Percentiles rank a stretch among this genome's conserved stretches.
These are phyloP conservation scores for Phytophthora cryptogea DNA, from an alignment of 352 stramenopile genomes.

Conservation along the genomic window DNA sequence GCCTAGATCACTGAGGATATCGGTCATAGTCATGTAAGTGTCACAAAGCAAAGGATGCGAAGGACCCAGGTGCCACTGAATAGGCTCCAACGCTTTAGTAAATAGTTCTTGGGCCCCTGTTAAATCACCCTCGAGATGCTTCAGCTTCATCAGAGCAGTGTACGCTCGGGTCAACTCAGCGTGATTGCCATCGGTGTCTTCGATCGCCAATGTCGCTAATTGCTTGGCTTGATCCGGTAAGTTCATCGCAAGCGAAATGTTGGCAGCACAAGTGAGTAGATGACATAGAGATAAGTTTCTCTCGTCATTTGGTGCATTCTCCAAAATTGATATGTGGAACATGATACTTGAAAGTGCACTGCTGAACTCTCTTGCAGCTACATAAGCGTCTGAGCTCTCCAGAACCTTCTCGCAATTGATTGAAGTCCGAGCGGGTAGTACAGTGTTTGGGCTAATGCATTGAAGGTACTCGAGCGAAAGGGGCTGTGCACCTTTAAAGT, in stretches of 20 bases:
- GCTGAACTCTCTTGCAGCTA: constrained; percentile 27
- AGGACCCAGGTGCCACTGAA: constrained; percentile 48
- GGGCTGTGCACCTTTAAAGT: constrained; percentile 37
- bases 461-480: constrained; percentile 31
- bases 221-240: constrained; percentile 27
- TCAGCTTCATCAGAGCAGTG: constrained; percentile 42
- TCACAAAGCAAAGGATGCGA: constrained; percentile 46
- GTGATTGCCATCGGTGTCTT: constrained; percentile 38
- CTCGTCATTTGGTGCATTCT: constrained; percentile 34
- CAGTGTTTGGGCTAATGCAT: constrained; percentile 22
- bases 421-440: constrained; percentile 31
- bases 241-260: constrained; percentile 42
- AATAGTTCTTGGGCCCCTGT: constrained; percentile 26
- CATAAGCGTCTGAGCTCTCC: constrained; percentile 22
- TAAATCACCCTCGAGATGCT: constrained; percentile 28
- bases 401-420: constrained; percentile 32
- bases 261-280: constrained; percentile 43
- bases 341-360: constrained; percentile 42
- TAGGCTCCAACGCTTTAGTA: constrained; percentile 31
- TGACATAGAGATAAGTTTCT: constrained; percentile 38
- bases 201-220: constrained; percentile 40
- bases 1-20: constrained; percentile 33
- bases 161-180: constrained; percentile 31
- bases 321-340: constrained; percentile 47
- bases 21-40: constrained; percentile 52